phyloP scores from a whole-genome alignment of 257 asterid species.

The Ilex aquifolium region DNA sequence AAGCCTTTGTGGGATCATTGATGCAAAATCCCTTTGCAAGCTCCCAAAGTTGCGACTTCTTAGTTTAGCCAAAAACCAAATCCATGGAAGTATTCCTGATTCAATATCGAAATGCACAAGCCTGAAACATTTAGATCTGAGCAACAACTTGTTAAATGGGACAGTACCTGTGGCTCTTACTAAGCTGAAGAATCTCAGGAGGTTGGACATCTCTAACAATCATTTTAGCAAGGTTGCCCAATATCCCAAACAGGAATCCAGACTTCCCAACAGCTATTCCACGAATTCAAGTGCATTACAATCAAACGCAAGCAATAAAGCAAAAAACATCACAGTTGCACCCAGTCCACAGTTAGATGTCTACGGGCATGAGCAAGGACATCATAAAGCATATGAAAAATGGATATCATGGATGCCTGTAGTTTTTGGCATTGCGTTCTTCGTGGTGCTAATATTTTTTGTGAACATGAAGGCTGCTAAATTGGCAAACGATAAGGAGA shows the following conservation, averaged over 20 bases:
- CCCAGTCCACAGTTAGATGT: background rate
- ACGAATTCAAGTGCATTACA: background rate
- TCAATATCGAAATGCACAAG: conserved; percentile 14
- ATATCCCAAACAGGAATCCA: too few species aligned
- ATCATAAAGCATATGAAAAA: background rate
- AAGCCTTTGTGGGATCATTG: conserved; percentile 24
- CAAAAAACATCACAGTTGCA: background rate
- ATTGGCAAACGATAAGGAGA: conserved; percentile 8
- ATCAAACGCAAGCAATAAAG: background rate
- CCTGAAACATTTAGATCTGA: conserved; percentile 18
- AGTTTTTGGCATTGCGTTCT: conserved; percentile 10
- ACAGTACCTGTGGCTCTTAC: conserved; percentile 13
- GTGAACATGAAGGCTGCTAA: conserved; percentile 4
- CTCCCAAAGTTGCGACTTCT: conserved; percentile 22
- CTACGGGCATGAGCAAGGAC: background rate
- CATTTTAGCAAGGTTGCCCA: conserved; percentile 1
- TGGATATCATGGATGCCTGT: conserved; percentile 12
- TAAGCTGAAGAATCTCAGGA: conserved; percentile 20
- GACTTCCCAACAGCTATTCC: background rate
- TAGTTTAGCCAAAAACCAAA: conserved; percentile 19
- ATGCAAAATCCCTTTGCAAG: conserved; percentile 17
- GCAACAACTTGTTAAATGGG: conserved; percentile 18
- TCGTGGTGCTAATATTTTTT: conserved; percentile 11
- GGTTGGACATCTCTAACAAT: conserved; percentile 19
- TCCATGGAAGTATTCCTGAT: conserved; percentile 15